A percentile compares a stretch with the other conserved stretches of the same genome.
Conservation (phyloP, 768 basidiomycete genomes). For the Cytidiella melzeri region DNA sequence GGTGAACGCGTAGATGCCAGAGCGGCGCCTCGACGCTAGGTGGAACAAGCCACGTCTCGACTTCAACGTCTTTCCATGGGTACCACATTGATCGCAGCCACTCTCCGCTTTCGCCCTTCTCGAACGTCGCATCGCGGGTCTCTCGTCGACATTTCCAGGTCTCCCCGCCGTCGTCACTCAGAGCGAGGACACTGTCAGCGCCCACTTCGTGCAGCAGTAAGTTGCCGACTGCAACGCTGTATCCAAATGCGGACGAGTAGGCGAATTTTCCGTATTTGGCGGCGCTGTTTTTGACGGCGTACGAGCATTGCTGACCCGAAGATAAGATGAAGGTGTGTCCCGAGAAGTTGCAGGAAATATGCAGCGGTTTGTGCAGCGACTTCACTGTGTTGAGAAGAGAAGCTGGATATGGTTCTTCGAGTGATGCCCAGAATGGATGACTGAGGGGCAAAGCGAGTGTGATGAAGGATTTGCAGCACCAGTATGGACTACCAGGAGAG, state of each 20-base stretch:
- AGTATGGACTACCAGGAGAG: conserved; percentile 72
- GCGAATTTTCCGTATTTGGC: conserved; percentile 78
- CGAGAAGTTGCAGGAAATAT: conserved; percentile 57
- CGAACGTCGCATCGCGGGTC: conserved; percentile 54
- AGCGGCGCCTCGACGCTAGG: conserved; percentile 49
- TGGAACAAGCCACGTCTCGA: conserved; percentile 73
- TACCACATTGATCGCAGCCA: conserved; percentile 69
- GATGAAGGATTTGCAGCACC: conserved; percentile 77
- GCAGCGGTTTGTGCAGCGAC: conserved; percentile 54
- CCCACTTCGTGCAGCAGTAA: conserved; percentile 66
- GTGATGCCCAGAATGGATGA: conserved; percentile 67
- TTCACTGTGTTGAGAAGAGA: conserved; percentile 41
- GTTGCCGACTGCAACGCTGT: conserved; percentile 58
- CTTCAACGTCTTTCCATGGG: conserved; percentile 65
- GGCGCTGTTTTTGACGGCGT: conserved; percentile 70
- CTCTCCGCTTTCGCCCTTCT: conserved; percentile 38
- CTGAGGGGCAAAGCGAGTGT: conserved; percentile 54
- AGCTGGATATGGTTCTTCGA: conserved; percentile 61
- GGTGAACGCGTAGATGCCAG: conserved; percentile 69
- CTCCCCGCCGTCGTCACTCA: conserved; percentile 67
- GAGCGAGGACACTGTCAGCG: conserved; percentile 63
- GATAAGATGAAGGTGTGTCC: conserved; percentile 68
- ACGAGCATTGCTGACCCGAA: conserved; percentile 74
- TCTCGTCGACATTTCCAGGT: conserved; percentile 65
- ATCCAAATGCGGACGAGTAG: conserved; percentile 74